Evolutionary conservation across 2,329 filamentous ascomycete genomes (phyloP).

Genomic region (Pseudopithomyces maydicus): DNA sequence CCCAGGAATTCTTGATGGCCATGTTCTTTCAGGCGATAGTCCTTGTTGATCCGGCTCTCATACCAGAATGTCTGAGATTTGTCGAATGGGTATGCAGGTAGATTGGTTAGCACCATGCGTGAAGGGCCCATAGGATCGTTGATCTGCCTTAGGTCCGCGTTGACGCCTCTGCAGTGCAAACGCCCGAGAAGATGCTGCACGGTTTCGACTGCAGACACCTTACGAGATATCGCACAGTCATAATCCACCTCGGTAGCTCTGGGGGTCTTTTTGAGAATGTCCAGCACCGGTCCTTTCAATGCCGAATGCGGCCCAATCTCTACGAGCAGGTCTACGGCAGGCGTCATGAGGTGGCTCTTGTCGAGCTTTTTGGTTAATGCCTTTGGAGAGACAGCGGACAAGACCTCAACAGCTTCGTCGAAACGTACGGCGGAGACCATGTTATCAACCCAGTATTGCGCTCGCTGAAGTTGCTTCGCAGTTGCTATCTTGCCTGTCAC

Average conservation of each 20-base stretch:
- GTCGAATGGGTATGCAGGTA: background rate
- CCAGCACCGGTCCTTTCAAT: background rate
- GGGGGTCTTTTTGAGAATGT: background rate
- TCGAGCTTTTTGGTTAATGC: background rate
- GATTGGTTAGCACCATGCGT: background rate
- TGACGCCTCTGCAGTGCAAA: background rate
- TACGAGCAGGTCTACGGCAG: background rate
- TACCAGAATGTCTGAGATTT: background rate
- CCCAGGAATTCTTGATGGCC: conserved; percentile 8
- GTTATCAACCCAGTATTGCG: conserved; percentile 45
- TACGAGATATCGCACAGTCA: background rate
- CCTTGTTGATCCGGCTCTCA: background rate
- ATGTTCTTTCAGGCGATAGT: background rate
- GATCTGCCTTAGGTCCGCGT: background rate
- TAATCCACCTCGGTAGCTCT: background rate
- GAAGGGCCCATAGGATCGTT: background rate
- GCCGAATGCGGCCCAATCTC: conserved; percentile 1
- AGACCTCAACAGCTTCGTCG: conserved; percentile 8
- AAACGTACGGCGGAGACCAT: conserved; percentile 45
- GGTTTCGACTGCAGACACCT: background rate
- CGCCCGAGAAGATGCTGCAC: background rate
- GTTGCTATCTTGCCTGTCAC: conserved; percentile 9
- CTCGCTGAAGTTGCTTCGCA: background rate
- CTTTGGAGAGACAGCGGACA: background rate
- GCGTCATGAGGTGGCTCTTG: background rate